These are phyloP conservation scores for Hypoxylon fragiforme DNA, from an alignment of 495 filamentous ascomycete species.

Conservation along the genomic window DNA sequence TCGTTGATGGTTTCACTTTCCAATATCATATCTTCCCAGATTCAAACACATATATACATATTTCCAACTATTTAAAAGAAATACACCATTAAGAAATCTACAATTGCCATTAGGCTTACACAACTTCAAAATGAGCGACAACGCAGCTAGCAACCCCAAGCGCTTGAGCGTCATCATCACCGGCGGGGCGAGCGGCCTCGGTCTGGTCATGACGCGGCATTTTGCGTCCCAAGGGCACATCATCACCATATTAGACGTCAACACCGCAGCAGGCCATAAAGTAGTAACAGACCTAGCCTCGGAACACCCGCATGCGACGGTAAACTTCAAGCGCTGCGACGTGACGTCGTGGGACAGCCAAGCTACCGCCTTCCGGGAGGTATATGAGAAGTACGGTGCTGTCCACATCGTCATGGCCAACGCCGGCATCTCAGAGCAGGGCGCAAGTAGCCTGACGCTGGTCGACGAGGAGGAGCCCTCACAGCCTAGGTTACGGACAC, in stretches of 20 bases:
- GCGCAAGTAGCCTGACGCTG: slow-evolving; percentile 36
- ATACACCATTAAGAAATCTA: not conserved
- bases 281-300: slow-evolving; percentile 38
- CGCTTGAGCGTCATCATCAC: slow-evolving; percentile 41
- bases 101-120: not conserved
- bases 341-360: slow-evolving; percentile 55
- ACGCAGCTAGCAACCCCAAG: slow-evolving; percentile 3
- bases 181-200: slow-evolving; percentile 60
- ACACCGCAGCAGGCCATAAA: slow-evolving; percentile 36
- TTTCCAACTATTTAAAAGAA: not conserved
- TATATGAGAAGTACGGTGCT: slow-evolving; percentile 41
- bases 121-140: slow-evolving; percentile 15
- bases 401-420: slow-evolving; percentile 61
- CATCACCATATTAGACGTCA: slow-evolving; percentile 58
- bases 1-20: not conserved
- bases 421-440: slow-evolving; percentile 57
- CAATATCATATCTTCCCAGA: not conserved
- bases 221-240: slow-evolving; percentile 50
- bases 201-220: slow-evolving; percentile 51
- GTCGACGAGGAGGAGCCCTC: slow-evolving; percentile 41
- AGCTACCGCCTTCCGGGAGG: slow-evolving; percentile 46
- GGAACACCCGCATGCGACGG: slow-evolving; percentile 41
- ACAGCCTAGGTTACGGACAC: slow-evolving; percentile 45
- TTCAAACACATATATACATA: not conserved
- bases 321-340: slow-evolving; percentile 52